Conservation (phyloP, 2,329 filamentous ascomycete species). For the Geosmithia flava region DNA sequence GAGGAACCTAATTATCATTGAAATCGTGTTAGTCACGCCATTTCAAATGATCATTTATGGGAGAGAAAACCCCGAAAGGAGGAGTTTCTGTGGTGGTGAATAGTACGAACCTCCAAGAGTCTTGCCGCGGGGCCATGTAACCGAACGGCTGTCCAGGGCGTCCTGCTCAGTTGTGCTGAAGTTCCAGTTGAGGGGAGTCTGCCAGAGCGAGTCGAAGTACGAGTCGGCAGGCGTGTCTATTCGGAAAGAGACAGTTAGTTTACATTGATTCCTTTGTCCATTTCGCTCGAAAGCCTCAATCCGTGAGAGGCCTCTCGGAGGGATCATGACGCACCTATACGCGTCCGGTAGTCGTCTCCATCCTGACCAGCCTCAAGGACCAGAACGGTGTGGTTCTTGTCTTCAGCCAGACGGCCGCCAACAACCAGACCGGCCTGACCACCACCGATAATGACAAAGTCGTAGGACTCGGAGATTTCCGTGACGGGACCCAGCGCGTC, state of each 20-base stretch:
- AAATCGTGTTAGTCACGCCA: not conserved
- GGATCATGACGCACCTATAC: not conserved
- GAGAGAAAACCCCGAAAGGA: too few relatives aligned
- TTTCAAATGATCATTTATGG: too few relatives aligned
- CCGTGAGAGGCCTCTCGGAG: not conserved
- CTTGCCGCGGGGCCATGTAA: not conserved
- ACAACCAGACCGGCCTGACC: conserved; percentile 16
- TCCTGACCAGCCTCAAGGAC: conserved; percentile 2
- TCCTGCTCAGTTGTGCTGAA: not conserved
- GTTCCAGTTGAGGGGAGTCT: not conserved
- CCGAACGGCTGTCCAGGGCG: not conserved
- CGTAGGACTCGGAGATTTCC: not conserved
- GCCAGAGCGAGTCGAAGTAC: not conserved
- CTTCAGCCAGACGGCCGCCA: conserved; percentile 9
- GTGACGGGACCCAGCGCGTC: not conserved
- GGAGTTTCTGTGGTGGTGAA: not conserved
- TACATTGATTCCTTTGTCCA: not conserved
- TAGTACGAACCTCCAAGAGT: not conserved
- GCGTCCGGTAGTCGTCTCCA: not conserved
- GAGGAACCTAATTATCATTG: not conserved
- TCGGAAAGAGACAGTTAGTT: not conserved
- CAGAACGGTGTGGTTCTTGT: not conserved
- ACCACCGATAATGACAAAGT: conserved; percentile 14
- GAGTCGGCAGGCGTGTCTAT: not conserved
- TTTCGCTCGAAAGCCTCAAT: not conserved